Evolutionary conservation across 2,329 filamentous ascomycete species (phyloP).

Genomic region (Hymenoscyphus fraxineus): DNA sequence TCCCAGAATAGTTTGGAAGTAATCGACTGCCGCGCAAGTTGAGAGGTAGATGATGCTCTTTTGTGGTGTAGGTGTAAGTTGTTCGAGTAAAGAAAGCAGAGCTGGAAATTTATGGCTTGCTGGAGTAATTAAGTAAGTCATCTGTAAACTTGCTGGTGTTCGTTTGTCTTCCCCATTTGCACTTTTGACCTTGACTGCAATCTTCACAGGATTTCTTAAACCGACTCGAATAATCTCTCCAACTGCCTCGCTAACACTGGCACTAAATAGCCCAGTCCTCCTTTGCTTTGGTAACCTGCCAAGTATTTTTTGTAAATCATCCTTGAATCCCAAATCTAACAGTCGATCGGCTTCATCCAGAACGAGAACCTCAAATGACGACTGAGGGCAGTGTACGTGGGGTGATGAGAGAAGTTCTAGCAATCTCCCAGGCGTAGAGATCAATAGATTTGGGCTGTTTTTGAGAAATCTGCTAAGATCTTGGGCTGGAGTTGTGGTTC

Average conservation of each 20-base stretch:
- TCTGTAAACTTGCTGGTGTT: slow-evolving; percentile 88
- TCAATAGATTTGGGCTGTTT: slow-evolving; percentile 79
- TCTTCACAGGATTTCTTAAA: slow-evolving; percentile 88
- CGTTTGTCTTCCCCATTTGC: slow-evolving; percentile 75
- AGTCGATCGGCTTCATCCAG: slow-evolving; percentile 93
- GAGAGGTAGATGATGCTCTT: slow-evolving; percentile 90
- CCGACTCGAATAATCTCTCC: slow-evolving; percentile 90
- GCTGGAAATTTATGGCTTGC: slow-evolving; percentile 78
- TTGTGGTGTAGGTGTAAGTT: slow-evolving; percentile 69
- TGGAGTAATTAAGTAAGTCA: slow-evolving; percentile 75
- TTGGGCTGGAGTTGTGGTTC: slow-evolving; percentile 73
- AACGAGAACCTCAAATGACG: slow-evolving; percentile 86
- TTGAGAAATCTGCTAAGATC: slow-evolving; percentile 83
- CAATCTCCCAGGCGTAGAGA: slow-evolving; percentile 86
- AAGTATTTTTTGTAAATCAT: slow-evolving; percentile 82
- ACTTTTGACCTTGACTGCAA: slow-evolving; percentile 87
- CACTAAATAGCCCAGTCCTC: slow-evolving; percentile 89
- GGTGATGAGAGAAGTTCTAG: slow-evolving; percentile 82
- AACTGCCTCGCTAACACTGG: slow-evolving; percentile 92
- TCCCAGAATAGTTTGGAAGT: slow-evolving; percentile 79
- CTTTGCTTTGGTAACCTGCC: slow-evolving; percentile 85
- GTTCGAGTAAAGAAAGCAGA: slow-evolving; percentile 64
- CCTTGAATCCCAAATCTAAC: slow-evolving; percentile 90
- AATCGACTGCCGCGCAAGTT: slow-evolving; percentile 92
- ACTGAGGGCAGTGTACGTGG: slow-evolving; percentile 82